Percentiles rank a stretch among this genome's conserved stretches.
These are phyloP conservation scores for Saussurea involucrata DNA, from an alignment of 129 eudicot genomes.

Conservation along the genomic window DNA sequence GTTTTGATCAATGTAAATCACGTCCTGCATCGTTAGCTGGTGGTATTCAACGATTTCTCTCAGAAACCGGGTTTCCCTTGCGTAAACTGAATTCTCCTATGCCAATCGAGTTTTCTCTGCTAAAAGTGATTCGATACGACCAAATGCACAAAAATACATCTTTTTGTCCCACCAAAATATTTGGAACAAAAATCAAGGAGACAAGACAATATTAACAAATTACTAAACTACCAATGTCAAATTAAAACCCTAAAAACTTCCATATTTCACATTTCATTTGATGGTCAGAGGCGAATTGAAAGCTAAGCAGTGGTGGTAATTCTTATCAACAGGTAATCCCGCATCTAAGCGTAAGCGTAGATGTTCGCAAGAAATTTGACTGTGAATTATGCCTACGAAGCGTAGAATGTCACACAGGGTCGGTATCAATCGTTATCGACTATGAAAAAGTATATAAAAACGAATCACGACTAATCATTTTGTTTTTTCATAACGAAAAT, in stretches of 20 bases:
- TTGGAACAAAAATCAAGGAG: no score
- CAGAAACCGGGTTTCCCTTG: slow-evolving; percentile 84
- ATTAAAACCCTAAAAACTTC: no score
- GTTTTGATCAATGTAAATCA: slow-evolving; percentile 72
- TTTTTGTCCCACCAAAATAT: no score
- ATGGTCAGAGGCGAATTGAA: no score
- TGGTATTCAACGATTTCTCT: slow-evolving; percentile 91
- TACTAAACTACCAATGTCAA: no score
- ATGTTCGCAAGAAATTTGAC: not conserved
- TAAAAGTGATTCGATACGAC: slow-evolving; percentile 82
- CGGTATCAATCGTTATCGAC: not conserved
- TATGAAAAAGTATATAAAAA: not conserved
- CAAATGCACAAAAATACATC: no score
- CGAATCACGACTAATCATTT: not conserved
- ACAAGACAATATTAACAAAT: no score
- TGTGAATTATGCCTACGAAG: not conserved
- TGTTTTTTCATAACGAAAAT: not conserved
- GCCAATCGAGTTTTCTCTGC: slow-evolving; percentile 95
- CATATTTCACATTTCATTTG: no score
- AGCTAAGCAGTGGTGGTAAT: no score
- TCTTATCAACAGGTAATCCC: no score
- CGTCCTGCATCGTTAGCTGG: slow-evolving; percentile 95
- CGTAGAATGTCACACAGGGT: not conserved
- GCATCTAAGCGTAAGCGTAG: not conserved
- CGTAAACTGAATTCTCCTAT: slow-evolving; percentile 78